A percentile compares a stretch with the other conserved stretches of the same genome.
Conservation (phyloP, 345 rosid species). For the Sonneratia caseolaris region DNA sequence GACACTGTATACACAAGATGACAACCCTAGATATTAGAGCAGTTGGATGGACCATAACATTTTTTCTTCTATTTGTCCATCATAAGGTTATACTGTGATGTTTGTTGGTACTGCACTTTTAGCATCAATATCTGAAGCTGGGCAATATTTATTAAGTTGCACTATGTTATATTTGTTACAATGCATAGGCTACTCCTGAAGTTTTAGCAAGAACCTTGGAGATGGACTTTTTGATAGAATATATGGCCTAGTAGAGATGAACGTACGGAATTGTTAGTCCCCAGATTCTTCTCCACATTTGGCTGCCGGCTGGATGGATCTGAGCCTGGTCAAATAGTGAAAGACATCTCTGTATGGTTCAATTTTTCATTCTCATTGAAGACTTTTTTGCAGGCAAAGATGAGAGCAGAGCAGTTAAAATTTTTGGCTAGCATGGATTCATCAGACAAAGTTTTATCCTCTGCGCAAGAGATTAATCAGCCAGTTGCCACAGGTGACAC, state of each 20-base stretch:
- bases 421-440: conserved; percentile 62
- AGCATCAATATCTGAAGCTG: background rate
- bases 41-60: no score
- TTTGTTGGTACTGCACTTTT: background rate
- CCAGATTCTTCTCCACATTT: background rate
- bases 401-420: conserved; percentile 92
- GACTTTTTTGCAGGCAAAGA: conserved; percentile 66
- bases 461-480: conserved; percentile 34
- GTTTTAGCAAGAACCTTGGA: background rate
- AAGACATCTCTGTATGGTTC: background rate
- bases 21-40: background rate
- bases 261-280: background rate
- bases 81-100: background rate
- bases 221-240: no score
- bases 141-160: background rate
- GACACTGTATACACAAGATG: background rate
- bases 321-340: conserved; percentile 5
- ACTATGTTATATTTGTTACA: background rate
- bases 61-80: background rate
- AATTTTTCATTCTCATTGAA: conserved; percentile 4
- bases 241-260: background rate
- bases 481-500: conserved; percentile 30
- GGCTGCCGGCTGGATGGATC: no score
- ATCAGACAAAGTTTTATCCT: conserved; percentile 29
- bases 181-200: background rate